phyloP scores from a whole-genome alignment of 352 stramenopile genomes.

The Phytophthora rubi region DNA sequence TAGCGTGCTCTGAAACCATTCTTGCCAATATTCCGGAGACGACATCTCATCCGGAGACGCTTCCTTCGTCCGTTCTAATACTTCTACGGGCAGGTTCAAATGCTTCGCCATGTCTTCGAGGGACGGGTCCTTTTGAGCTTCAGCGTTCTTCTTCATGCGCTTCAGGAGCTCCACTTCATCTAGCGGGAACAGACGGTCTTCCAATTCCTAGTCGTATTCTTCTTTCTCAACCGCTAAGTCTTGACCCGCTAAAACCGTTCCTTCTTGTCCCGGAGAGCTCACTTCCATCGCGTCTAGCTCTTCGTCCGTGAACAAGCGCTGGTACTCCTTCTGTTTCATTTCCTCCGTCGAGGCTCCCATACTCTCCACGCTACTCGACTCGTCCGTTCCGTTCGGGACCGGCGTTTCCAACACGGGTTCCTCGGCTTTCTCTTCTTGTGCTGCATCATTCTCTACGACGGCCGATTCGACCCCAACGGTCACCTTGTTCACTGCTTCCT shows the following conservation, averaged over 20 bases:
- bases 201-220: conserved; percentile 11
- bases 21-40: not conserved
- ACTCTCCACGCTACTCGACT: too few species aligned
- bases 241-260: not conserved
- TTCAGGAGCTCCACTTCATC: not conserved
- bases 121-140: too few species aligned
- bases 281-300: not conserved
- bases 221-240: not conserved
- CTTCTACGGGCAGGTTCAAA: not conserved
- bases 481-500: too few species aligned
- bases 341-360: not conserved
- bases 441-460: too few species aligned
- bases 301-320: conserved; percentile 2
- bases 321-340: too few species aligned
- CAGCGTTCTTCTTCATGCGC: conserved; percentile 5
- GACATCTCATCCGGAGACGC: not conserved
- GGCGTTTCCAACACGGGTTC: too few species aligned
- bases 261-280: not conserved
- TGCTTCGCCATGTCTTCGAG: not conserved
- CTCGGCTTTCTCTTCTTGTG: not conserved
- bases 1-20: not conserved
- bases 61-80: not conserved
- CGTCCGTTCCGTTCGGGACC: too few species aligned
- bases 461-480: too few species aligned
- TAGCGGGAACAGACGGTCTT: conserved; percentile 4